Base-by-base conservation (phyloP, 345 rosid genomes). In the Mallotus nudiflorus region DNA sequence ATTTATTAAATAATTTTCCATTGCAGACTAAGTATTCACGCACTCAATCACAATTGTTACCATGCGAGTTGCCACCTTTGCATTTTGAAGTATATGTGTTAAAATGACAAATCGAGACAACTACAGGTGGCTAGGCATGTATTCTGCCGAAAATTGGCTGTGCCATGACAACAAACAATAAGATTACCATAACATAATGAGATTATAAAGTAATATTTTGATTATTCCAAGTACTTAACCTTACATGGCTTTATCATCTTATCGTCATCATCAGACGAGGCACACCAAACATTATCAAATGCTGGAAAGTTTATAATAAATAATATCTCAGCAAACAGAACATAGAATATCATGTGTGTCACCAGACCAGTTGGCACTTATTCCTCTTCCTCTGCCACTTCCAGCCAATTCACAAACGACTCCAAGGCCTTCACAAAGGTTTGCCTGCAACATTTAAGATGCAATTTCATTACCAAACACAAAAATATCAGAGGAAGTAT, bases 361-460 rank as follows among this genome's bases (percentile, higher is more conserved):
- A 33, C 6, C 6, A 65, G 27, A 22, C 55, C 68, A 12, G 33
- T 45, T 24, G 24, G 24, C 52, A 45, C 69, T 84, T 73, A 89
- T 49, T 92, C 99, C 81, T 92, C 97, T 80, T 96, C 99, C 77
- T 96, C 99, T 0, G 99, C 99, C 76, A 89, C 99, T 73, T 96
- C 98, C 80, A 96, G 94, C 99, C 98, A 96, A 8, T 82, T 91
- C 75, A 96, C 96, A 56, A 91, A 91, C n/a, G 94, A 92, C 83
- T 92, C 97, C 66, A 96, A 44, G 44, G 96, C 85, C 82, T 91
- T 96, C 80, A 96, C 98, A 82, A 96, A 92, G 73, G 75, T 85
- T 90, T 92, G 94, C 86, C 98, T 92, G 72, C 37, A 59, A 20
- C 49, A 56, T 44, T 59, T n/a, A 10, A 24, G 1, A 13, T 54